Conservation (phyloP, 495 filamentous ascomycete species). For the Neurospora sp. region DNA sequence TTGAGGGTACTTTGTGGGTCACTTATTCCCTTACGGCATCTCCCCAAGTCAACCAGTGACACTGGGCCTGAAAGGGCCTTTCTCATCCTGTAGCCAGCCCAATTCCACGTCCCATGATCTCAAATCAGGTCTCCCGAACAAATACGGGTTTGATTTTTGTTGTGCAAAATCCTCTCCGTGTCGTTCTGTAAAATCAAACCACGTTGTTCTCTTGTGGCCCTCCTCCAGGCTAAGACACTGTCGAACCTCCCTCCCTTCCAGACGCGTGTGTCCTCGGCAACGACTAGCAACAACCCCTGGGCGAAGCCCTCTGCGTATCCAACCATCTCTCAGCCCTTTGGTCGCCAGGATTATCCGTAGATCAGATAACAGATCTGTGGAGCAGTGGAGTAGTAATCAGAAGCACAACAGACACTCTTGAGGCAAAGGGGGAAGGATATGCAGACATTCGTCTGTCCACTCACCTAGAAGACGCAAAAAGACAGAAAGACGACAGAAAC, state of each 20-base stretch:
- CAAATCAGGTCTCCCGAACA: neutral
- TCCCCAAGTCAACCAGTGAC: neutral
- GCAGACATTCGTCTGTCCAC: neutral
- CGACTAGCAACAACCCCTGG: neutral
- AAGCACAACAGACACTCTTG: neutral
- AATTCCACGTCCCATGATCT: neutral
- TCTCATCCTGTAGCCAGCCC: neutral
- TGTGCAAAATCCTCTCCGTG: neutral
- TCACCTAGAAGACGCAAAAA: neutral
- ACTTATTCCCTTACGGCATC: constrained; percentile 1
- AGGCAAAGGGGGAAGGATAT: neutral
- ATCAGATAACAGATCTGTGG: constrained; percentile 16
- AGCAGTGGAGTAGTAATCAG: constrained; percentile 1
- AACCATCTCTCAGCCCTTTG: neutral
- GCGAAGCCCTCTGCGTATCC: neutral
- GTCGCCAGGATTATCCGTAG: constrained; percentile 2
- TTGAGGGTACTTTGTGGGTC: neutral
- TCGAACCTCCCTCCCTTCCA: neutral
- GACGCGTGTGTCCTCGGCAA: neutral
- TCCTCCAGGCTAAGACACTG: neutral
- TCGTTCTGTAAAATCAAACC: neutral
- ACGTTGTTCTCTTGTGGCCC: neutral
- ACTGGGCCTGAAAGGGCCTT: neutral
- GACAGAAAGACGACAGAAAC: neutral
- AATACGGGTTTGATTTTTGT: neutral